A percentile compares a stretch with the other conserved stretches of the same genome.
phyloP scores from a whole-genome alignment of 176 grass and related monocot species.

The Ensete glaucum region DNA sequence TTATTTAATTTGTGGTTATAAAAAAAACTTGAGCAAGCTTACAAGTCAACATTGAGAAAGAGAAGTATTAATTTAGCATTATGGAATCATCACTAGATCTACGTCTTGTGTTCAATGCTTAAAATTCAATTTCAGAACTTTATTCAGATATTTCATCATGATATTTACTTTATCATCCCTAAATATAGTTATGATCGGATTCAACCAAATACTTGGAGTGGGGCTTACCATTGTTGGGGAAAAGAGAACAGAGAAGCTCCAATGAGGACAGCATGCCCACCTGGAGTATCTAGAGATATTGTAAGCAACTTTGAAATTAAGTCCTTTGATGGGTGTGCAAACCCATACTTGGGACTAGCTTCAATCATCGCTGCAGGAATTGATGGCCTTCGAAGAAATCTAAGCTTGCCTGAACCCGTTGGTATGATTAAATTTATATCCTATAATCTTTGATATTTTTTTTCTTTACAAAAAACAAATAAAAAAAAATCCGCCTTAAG shows the following conservation, averaged over 20 bases:
- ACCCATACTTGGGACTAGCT: conserved; percentile 76
- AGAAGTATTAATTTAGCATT: too few species aligned
- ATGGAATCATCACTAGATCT: background rate
- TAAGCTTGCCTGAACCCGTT: conserved; percentile 71
- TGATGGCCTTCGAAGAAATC: conserved; percentile 70
- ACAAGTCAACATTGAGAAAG: background rate
- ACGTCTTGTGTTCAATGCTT: background rate
- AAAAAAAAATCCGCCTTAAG: too few species aligned
- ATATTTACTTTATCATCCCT: conserved; percentile 3
- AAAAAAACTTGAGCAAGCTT: too few species aligned
- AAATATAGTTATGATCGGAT: conserved; percentile 71
- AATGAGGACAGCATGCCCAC: conserved; percentile 88
- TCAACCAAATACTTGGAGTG: conserved; percentile 93
- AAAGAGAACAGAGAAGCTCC: conserved; percentile 97
- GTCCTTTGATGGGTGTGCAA: conserved; percentile 89
- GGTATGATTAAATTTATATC: conserved; percentile 31
- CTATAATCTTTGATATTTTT: background rate
- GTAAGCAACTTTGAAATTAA: conserved; percentile 98
- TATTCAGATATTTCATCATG: background rate
- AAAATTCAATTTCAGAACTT: background rate
- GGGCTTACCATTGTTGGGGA: conserved; percentile 91
- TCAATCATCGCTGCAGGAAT: conserved; percentile 67
- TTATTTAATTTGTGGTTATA: too few species aligned
- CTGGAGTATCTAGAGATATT: conserved; percentile 61
- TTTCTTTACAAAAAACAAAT: too few species aligned